A percentile compares a stretch with the other conserved stretches of the same genome.
phyloP scores from a whole-genome alignment of 495 filamentous ascomycete genomes.

The Penicillium bovifimosum region DNA sequence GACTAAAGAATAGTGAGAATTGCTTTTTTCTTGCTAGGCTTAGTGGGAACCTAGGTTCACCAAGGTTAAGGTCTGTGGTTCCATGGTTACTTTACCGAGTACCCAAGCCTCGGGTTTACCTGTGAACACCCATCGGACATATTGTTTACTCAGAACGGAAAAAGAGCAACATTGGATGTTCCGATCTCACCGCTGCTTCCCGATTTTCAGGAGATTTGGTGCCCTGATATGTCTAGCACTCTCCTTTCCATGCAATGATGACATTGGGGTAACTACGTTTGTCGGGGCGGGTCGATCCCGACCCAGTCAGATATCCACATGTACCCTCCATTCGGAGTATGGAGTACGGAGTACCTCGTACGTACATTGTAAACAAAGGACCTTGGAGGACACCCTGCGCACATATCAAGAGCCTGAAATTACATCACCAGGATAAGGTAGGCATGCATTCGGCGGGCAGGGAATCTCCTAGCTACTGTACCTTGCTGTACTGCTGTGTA shows the following conservation, averaged over 20 bases:
- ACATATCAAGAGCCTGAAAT: background rate
- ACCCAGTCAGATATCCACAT: too few relatives aligned
- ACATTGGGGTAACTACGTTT: too few relatives aligned
- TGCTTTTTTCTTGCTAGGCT: background rate
- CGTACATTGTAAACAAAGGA: background rate
- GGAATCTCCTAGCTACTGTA: background rate
- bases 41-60: background rate
- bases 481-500: background rate
- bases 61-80: too few relatives aligned
- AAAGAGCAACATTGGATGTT: background rate
- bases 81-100: background rate
- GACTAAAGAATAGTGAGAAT: background rate
- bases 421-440: background rate
- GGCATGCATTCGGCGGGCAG: background rate
- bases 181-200: slow-evolving; percentile 1
- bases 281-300: too few relatives aligned
- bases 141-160: background rate
- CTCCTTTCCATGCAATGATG: background rate
- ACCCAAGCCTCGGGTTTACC: background rate
- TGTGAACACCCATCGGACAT: background rate
- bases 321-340: too few relatives aligned
- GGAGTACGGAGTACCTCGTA: too few relatives aligned
- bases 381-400: background rate
- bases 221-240: background rate
- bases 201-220: background rate